These are phyloP conservation scores for Aspergillus arachidicola DNA, from an alignment of 2,329 filamentous ascomycete species.

Conservation along the genomic window DNA sequence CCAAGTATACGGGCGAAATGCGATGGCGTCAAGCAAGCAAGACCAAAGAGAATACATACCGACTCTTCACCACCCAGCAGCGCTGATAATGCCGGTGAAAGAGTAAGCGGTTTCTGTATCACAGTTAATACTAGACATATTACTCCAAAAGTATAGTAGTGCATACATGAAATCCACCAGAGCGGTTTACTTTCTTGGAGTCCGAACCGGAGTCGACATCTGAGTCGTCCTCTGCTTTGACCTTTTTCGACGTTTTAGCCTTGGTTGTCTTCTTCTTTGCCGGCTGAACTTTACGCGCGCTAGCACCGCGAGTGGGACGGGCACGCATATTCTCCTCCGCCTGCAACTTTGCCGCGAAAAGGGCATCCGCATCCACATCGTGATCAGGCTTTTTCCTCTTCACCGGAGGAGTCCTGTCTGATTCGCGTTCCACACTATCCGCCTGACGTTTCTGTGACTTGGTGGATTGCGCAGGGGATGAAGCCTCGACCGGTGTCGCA, in stretches of 20 bases:
- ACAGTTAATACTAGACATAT: constrained; percentile 4
- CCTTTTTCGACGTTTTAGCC: constrained; percentile 64
- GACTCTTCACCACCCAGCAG: constrained; percentile 48
- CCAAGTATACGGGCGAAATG: not conserved
- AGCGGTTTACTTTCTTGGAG: constrained; percentile 68
- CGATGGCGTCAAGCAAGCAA: not conserved
- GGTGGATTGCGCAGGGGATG: constrained; percentile 35
- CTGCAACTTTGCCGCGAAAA: constrained; percentile 83
- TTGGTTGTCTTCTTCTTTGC: constrained; percentile 64
- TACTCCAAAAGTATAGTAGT: not conserved
- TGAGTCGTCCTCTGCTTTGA: constrained; percentile 78
- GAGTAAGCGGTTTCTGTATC: constrained; percentile 48
- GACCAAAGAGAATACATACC: constrained; percentile 33
- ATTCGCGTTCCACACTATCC: constrained; percentile 41
- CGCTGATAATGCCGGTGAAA: constrained; percentile 48
- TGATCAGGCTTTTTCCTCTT: constrained; percentile 67
- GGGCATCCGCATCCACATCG: constrained; percentile 77
- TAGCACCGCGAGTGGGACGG: constrained; percentile 75
- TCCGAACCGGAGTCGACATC: constrained; percentile 68
- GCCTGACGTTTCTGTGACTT: constrained; percentile 45
- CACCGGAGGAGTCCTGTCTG: constrained; percentile 42
- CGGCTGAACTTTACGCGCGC: constrained; percentile 58
- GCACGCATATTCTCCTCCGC: constrained; percentile 83
- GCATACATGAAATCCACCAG: constrained; percentile 81
- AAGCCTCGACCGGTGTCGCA: constrained; percentile 31